These are phyloP conservation scores for Globisporangium recalcitrans DNA, from an alignment of 352 stramenopile species.

Conservation along the genomic window DNA sequence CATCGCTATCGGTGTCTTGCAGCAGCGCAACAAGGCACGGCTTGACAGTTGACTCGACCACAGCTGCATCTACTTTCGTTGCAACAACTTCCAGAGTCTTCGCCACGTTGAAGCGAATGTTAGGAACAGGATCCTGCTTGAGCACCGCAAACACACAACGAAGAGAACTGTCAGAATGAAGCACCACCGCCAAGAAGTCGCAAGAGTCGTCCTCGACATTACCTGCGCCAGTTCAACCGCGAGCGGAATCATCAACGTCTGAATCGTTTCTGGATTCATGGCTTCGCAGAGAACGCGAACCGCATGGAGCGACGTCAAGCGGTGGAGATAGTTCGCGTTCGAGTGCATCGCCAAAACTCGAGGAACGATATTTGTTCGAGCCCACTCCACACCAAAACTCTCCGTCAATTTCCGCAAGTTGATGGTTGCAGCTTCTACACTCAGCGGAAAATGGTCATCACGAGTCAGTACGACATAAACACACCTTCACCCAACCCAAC, in stretches of 20 bases:
- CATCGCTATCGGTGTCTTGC: constrained; percentile 91
- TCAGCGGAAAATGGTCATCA: background rate
- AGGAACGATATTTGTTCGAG: constrained; percentile 91
- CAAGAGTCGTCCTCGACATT: background rate
- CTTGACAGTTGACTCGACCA: constrained; percentile 68
- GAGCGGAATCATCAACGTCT: constrained; percentile 89
- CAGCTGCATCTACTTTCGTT: constrained; percentile 54
- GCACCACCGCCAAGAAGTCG: background rate
- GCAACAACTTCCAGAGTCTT: constrained; percentile 92
- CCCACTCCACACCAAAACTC: constrained; percentile 96
- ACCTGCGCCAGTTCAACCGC: constrained; percentile 90
- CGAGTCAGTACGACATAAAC: too few species aligned
- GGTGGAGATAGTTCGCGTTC: constrained; percentile 92
- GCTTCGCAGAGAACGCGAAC: constrained; percentile 80
- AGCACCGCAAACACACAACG: constrained; percentile 5
- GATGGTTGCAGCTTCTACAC: constrained; percentile 87
- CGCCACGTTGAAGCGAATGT: constrained; percentile 98
- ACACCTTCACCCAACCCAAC: too few species aligned
- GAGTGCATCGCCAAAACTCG: constrained; percentile 91
- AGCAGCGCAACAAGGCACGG: constrained; percentile 84
- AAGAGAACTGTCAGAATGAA: constrained; percentile 22
- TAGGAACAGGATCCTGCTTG: constrained; percentile 90
- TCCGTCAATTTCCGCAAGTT: constrained; percentile 94
- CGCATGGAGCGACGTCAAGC: constrained; percentile 89
- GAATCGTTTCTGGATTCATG: constrained; percentile 68